Percentiles rank a stretch among this genome's conserved stretches.
Evolutionary conservation across 2,329 filamentous ascomycete genomes (phyloP).

Genomic region (Alternaria ventricosa): DNA sequence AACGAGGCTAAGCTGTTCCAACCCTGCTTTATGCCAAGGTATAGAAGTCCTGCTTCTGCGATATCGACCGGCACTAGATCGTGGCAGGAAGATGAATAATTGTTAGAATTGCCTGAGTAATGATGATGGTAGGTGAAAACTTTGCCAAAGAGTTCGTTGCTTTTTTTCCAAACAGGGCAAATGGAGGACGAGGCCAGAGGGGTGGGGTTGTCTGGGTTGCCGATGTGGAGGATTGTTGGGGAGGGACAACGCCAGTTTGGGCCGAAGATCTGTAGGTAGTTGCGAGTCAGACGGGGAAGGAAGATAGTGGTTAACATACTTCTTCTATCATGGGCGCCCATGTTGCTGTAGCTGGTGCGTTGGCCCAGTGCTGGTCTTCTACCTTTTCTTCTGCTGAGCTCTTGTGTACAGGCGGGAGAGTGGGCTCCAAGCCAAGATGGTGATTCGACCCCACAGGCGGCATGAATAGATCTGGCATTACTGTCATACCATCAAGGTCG

Average conservation of each 20-base stretch:
- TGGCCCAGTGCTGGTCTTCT: slow-evolving; percentile 19
- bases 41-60: slow-evolving; percentile 38
- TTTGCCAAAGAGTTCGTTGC: slow-evolving; percentile 40
- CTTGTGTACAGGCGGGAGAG: slow-evolving; percentile 24
- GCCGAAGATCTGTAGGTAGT: slow-evolving; percentile 33
- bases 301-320: slow-evolving; percentile 5
- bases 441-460: slow-evolving; percentile 5
- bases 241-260: slow-evolving; percentile 37
- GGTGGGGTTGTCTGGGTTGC: slow-evolving; percentile 15
- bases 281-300: background rate
- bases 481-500: slow-evolving; percentile 45
- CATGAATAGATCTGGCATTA: slow-evolving; percentile 20
- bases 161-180: slow-evolving; percentile 39
- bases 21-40: slow-evolving; percentile 37
- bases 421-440: slow-evolving; percentile 13
- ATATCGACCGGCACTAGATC: background rate
- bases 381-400: slow-evolving; percentile 13
- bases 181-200: slow-evolving; percentile 10
- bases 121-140: slow-evolving; percentile 25
- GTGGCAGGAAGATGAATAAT: background rate
- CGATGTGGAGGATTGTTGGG: slow-evolving; percentile 40
- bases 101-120: background rate
- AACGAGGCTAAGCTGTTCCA: slow-evolving; percentile 29
- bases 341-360: slow-evolving; percentile 28
- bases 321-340: slow-evolving; percentile 41